A percentile compares a stretch with the other conserved stretches of the same genome.
These are phyloP conservation scores for Jatropha podagrica DNA, from an alignment of 441 rosid genomes.

Conservation along the genomic window DNA sequence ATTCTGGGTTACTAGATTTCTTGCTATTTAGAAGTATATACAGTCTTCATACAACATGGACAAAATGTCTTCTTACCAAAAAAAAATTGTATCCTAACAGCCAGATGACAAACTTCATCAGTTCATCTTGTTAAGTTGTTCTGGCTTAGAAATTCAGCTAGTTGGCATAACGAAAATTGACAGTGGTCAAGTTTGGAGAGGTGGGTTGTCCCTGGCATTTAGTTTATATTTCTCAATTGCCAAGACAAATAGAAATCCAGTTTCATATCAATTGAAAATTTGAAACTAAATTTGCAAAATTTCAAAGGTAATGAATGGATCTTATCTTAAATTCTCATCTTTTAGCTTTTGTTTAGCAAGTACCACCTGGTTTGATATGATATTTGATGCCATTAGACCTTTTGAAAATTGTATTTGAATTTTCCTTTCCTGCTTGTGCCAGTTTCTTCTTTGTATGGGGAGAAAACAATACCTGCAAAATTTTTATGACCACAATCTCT, in stretches of 20 bases:
- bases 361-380: background rate
- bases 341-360: background rate
- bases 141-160: background rate
- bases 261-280: background rate
- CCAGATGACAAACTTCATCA: background rate
- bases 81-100: background rate
- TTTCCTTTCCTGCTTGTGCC: background rate
- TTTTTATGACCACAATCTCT: conserved; percentile 21
- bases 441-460: background rate
- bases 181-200: background rate
- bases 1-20: background rate
- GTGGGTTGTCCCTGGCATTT: conserved; percentile 2
- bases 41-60: background rate
- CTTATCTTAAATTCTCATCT: background rate
- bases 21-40: background rate
- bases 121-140: background rate
- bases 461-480: conserved; percentile 15
- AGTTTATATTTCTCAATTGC: background rate
- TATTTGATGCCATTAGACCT: background rate
- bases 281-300: background rate
- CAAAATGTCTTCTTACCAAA: background rate
- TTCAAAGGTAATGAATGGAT: conserved; percentile 8
- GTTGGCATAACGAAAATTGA: background rate
- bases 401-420: background rate
- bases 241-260: background rate